Percentiles rank a stretch among this genome's conserved stretches.
phyloP scores from a whole-genome alignment of 2,329 filamentous ascomycete genomes.

The Byssothecium circinans region DNA sequence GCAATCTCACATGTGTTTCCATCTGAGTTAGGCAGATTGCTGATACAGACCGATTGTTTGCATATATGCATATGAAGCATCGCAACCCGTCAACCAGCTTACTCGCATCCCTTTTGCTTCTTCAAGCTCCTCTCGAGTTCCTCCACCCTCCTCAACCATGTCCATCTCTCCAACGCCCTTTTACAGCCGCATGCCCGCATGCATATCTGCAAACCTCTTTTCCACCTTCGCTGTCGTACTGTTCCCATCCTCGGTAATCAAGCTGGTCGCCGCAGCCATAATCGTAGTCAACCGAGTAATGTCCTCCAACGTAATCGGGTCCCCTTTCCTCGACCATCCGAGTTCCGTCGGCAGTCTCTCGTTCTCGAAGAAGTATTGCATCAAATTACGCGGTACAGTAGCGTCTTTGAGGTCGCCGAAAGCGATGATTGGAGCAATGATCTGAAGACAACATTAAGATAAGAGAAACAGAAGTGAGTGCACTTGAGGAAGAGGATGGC shows the following conservation, averaged over 20 bases:
- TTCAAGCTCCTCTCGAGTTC: no score
- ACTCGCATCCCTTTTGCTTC: no score
- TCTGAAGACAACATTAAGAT: no score
- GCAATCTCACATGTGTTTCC: no score
- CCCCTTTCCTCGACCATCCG: conserved; percentile 43
- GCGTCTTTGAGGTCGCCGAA: conserved; percentile 50
- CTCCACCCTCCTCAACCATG: no score
- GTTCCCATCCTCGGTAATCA: conserved; percentile 6
- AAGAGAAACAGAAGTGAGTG: no score
- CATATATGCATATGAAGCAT: no score
- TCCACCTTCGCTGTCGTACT: neutral
- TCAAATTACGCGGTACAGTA: conserved; percentile 45
- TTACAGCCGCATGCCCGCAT: conserved; percentile 1
- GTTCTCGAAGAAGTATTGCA: conserved; percentile 53
- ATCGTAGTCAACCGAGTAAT: conserved; percentile 8
- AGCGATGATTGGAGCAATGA: conserved; percentile 53
- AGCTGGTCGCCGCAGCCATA: conserved; percentile 11
- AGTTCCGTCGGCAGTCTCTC: conserved; percentile 47
- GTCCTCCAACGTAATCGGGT: conserved; percentile 13
- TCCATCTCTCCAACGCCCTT: neutral
- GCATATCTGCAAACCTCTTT: conserved; percentile 2
- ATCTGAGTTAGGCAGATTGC: no score
- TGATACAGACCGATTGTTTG: no score
- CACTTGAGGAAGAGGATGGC: no score
- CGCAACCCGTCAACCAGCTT: no score